These are phyloP conservation scores for Xanthoconium purpureum DNA, from an alignment of 768 basidiomycete genomes.

Conservation along the genomic window DNA sequence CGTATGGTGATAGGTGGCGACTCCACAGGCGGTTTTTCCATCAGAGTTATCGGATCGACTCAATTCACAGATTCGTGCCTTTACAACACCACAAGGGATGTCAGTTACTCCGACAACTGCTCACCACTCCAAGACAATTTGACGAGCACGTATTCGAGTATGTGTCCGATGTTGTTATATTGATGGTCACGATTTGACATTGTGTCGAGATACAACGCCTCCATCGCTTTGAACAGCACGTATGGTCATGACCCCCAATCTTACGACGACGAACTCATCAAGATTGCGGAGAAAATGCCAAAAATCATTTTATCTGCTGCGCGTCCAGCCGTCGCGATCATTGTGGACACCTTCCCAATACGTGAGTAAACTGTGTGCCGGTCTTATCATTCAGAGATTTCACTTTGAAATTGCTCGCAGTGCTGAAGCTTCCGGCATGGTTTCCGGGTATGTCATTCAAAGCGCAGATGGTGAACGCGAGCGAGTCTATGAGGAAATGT, in stretches of 20 bases:
- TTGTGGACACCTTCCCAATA: background rate
- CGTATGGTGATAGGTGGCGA: background rate
- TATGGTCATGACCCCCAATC: background rate
- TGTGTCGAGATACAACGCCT: background rate
- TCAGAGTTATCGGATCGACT: background rate
- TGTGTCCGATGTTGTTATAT: background rate
- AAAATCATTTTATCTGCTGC: background rate
- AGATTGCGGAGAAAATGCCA: background rate
- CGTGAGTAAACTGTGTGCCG: background rate
- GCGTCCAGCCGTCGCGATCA: background rate
- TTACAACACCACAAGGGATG: background rate
- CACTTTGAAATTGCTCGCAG: background rate
- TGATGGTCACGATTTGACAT: background rate
- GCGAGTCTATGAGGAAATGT: background rate
- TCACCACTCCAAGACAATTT: background rate
- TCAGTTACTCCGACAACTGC: background rate
- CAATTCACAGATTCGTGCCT: background rate
- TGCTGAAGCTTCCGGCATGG: slow-evolving; percentile 6
- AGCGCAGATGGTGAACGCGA: background rate
- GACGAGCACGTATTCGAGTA: background rate
- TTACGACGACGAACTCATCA: background rate
- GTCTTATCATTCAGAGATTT: background rate
- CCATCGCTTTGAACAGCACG: background rate
- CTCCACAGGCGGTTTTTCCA: background rate
- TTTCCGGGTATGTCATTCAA: slow-evolving; percentile 2